Percentiles rank a stretch among this genome's conserved stretches.
Conservation (phyloP, 2,329 filamentous ascomycete genomes). For the Plectosphaerella cucumerina region DNA sequence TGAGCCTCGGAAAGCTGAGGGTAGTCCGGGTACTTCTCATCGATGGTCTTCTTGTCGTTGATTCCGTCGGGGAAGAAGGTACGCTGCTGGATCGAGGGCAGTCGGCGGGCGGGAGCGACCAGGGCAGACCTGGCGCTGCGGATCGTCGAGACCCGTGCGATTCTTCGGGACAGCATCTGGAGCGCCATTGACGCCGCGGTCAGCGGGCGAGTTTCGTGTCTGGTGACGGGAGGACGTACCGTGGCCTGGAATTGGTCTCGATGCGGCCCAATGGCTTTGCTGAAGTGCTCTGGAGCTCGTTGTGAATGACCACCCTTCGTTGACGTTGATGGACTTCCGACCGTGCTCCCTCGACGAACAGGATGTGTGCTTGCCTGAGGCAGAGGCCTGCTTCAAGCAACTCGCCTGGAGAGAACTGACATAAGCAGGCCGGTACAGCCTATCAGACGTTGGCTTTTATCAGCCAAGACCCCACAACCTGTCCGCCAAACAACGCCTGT, state of each 20-base stretch:
- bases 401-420: too few species aligned
- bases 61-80: constrained; percentile 49
- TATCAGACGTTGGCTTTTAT: too few species aligned
- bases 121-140: constrained; percentile 27
- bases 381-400: not conserved
- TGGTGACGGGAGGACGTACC: constrained; percentile 17
- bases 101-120: constrained; percentile 40
- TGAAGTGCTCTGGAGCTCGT: constrained; percentile 10
- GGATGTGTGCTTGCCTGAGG: constrained; percentile 11
- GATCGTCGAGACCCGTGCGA: constrained; percentile 45
- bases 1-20: constrained; percentile 51
- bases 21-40: constrained; percentile 49
- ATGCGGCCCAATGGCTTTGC: constrained; percentile 22
- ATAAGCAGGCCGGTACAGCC: too few species aligned
- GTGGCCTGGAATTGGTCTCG: constrained; percentile 28
- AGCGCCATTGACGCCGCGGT: constrained; percentile 12
- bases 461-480: too few species aligned
- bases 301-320: not conserved
- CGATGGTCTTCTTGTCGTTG: constrained; percentile 39
- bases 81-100: constrained; percentile 50
- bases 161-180: constrained; percentile 59
- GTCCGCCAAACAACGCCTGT: too few species aligned
- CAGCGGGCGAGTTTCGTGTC: not conserved
- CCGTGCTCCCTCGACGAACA: constrained; percentile 16
- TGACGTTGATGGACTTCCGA: constrained; percentile 12